Evolutionary conservation across 441 rosid species (phyloP), one percentile per base, ranked within the genome.

Genomic region (Kokia cookei): DNA sequence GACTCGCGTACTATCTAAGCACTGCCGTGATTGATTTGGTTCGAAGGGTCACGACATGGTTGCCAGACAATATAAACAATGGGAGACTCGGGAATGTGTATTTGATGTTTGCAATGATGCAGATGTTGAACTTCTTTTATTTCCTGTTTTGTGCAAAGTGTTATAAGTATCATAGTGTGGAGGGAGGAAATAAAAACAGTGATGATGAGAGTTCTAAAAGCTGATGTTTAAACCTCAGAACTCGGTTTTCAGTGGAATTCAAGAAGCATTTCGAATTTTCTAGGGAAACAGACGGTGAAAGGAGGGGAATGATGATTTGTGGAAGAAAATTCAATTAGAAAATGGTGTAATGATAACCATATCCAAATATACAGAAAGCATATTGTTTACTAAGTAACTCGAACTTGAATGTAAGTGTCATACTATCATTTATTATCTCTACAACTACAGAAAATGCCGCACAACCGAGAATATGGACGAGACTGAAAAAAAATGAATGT

Each of bases 11-110:
- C 71, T 86, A 83, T 75, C 51, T 87, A 42, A 82, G 89, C 77
- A 80, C 88, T 0, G 81, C 75, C 29, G 17, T 82, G 3, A 78
- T 82, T 4, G 82, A 84, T 77, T 65, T 80, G 9, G 63, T 82
- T 5, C 83, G 79, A 13, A 74, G 83, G n/a, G 68, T 75, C 10
- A 83, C 90, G 0, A 57, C 22, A 0, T 85, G 91, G 90, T 67
- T 83, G 65, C 88, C 80, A 14, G 81, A 83, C 43, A 64, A 86
- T n/a, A 78, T 86, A 0, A 83, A 87, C 73, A 70, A 79, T 3
- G 88, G 90, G 57, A 82, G 87, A 81, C 70, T 87, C 1, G 86
- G 86, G 51, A 77, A 79, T 60, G 82, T 84, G 6, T 89, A 84
- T 2, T 83, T 86, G 87, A 42, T 83, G 72, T 78, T 85, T 58